Evolutionary conservation across 768 basidiomycete species (phyloP), one percentile per base, ranked within the genome.

Genomic region (Agaricus blazei): DNA sequence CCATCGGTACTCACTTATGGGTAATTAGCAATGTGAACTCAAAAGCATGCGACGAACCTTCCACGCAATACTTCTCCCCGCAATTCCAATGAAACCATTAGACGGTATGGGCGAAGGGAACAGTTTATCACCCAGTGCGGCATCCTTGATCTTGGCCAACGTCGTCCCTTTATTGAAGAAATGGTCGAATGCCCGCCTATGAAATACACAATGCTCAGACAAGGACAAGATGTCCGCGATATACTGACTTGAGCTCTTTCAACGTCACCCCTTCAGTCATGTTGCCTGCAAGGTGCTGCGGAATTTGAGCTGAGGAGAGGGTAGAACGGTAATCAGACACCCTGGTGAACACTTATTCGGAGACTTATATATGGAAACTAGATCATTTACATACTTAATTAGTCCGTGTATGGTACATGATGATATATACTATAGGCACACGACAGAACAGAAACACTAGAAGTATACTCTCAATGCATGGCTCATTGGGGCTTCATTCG

Each of bases 51-150:
- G 19, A 46, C 36, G 34, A 42, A 87, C 90, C 86, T 93, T 93
- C 91, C 91, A 93, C 50, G 83, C 84, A 54, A 93, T 69, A 68
- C 90, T 91, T 63, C 91, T 76, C n/a, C 91, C 91, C 54, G 81
- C 68, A 7, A 88, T 73, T 47, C 79, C 82, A 34, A 75, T 50
- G 26, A 34, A 50, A 3, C 56, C 60, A 38, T 50, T 65, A 2
- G 70, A 64, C 52, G 68, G 70, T 52, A 75, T 70, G 3, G 71
- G 65, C 26, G 71, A 63, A 48, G 68, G 65, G 59, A 85, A 79
- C 15, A 92, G 67, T 14, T 81, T 78, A 63, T 84, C 84, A 56
- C 79, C 76, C 14, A 88, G 69, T 9, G 83, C 79, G 36, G 79
- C 75, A 67, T 93, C 87, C 66, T 81, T 83, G 59, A 89, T 68